Conservation (phyloP, 2,329 filamentous ascomycete genomes). For the Cladophialophora immunda region DNA sequence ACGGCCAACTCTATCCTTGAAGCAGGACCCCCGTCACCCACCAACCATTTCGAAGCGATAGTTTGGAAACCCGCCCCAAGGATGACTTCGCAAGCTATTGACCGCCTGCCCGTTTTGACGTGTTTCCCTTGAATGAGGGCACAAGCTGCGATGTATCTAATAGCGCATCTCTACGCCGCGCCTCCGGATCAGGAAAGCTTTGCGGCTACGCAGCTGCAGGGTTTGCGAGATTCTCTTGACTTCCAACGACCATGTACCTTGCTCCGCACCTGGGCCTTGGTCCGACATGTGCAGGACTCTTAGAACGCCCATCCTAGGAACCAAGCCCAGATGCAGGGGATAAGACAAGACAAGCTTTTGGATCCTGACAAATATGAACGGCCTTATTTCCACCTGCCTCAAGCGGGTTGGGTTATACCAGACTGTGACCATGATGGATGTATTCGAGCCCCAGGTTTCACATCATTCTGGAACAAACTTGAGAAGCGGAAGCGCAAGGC, state of each 20-base stretch:
- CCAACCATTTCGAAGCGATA: background rate
- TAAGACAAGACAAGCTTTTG: constrained; percentile 3
- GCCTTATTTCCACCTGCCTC: constrained; percentile 1
- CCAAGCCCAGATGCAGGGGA: background rate
- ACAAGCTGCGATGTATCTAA: constrained; percentile 8
- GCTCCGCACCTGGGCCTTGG: background rate
- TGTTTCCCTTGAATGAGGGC: background rate
- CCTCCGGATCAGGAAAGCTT: background rate
- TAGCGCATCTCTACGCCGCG: background rate
- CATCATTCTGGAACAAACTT: constrained; percentile 8
- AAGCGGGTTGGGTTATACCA: background rate
- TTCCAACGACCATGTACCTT: background rate
- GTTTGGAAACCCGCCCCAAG: constrained; percentile 3
- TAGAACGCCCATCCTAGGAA: too few species aligned
- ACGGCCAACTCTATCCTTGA: constrained; percentile 3
- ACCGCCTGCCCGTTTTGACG: constrained; percentile 3
- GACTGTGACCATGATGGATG: background rate
- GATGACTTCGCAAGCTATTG: background rate
- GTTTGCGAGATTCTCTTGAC: background rate
- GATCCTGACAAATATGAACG: background rate
- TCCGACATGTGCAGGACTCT: background rate
- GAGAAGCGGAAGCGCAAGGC: background rate
- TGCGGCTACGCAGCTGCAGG: background rate
- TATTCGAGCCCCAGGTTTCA: constrained; percentile 4
- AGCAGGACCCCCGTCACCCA: background rate